These are phyloP conservation scores for Acaromyces ingoldii DNA, from an alignment of 1,284 basidiomycete species.

Conservation along the genomic window DNA sequence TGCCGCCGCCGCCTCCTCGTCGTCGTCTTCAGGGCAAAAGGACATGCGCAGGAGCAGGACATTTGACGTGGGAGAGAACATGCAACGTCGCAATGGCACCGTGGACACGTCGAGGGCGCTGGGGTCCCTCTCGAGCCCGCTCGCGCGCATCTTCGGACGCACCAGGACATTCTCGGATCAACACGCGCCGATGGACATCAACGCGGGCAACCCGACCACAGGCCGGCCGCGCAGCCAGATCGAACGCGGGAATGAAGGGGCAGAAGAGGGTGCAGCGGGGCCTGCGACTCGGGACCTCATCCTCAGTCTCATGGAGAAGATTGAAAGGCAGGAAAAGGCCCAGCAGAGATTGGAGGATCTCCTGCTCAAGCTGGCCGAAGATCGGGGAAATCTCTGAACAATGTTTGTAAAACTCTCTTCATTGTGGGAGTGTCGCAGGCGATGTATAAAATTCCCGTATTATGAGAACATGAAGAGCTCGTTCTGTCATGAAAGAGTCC, in stretches of 20 bases:
- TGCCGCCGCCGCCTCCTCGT: no score
- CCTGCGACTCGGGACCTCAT: not conserved
- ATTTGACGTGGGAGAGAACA: conserved; percentile 5
- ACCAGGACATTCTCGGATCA: no score
- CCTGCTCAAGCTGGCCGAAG: not conserved
- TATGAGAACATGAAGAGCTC: conserved; percentile 8
- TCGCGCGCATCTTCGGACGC: conserved; percentile 7
- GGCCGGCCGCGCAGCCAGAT: no score
- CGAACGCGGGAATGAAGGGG: no score
- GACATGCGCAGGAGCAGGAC: not conserved
- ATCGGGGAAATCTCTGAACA: not conserved
- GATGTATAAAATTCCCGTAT: not conserved
- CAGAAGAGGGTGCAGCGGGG: not conserved
- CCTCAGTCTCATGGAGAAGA: not conserved
- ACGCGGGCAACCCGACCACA: no score
- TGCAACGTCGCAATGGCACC: conserved; percentile 11
- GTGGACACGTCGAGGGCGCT: not conserved
- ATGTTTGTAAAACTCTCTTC: not conserved
- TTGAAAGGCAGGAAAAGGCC: conserved; percentile 1
- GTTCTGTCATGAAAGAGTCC: no score
- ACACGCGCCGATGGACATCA: no score
- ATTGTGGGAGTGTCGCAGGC: not conserved
- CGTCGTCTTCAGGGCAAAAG: no score
- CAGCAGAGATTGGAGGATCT: not conserved
- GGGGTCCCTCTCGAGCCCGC: conserved; percentile 6